Evolutionary conservation across 2,329 filamentous ascomycete genomes (phyloP).

Genomic region (Blastomyces percursus): DNA sequence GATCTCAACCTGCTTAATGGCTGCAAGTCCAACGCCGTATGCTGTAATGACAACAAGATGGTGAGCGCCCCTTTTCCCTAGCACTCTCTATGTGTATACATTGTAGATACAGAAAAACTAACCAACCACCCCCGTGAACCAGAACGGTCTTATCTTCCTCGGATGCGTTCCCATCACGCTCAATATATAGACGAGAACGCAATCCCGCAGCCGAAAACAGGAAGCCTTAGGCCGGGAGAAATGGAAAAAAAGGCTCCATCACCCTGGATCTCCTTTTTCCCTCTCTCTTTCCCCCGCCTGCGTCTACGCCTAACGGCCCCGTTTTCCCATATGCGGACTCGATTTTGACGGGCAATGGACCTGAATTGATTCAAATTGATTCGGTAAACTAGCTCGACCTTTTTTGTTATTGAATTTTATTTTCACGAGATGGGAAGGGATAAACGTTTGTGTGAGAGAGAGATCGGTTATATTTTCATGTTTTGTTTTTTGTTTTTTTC

Average conservation of each 20-base stretch:
- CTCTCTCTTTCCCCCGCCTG: not conserved
- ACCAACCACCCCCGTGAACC: not conserved
- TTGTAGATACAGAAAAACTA: not conserved
- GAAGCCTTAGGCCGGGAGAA: not conserved
- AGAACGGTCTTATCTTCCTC: constrained; percentile 5
- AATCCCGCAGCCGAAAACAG: not conserved
- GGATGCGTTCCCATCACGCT: constrained; percentile 5
- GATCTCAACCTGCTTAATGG: constrained; percentile 1
- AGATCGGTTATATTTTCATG: not conserved
- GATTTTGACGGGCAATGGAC: not conserved
- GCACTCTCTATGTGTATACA: not conserved
- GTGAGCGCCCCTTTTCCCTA: not conserved
- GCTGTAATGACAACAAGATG: constrained; percentile 5
- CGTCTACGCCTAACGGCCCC: not conserved
- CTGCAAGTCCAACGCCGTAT: constrained; percentile 2
- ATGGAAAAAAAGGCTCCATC: too few relatives aligned
- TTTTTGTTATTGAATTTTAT: not conserved
- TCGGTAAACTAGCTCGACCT: not conserved
- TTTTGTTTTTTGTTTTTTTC: not conserved
- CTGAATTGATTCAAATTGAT: not conserved
- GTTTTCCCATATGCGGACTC: not conserved
- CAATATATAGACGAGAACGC: not conserved
- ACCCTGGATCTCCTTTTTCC: not conserved
- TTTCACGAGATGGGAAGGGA: not conserved
- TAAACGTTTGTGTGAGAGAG: not conserved